These are phyloP conservation scores for Cyclotella atomus DNA, from an alignment of 108 stramenopile species.

Conservation along the genomic window DNA sequence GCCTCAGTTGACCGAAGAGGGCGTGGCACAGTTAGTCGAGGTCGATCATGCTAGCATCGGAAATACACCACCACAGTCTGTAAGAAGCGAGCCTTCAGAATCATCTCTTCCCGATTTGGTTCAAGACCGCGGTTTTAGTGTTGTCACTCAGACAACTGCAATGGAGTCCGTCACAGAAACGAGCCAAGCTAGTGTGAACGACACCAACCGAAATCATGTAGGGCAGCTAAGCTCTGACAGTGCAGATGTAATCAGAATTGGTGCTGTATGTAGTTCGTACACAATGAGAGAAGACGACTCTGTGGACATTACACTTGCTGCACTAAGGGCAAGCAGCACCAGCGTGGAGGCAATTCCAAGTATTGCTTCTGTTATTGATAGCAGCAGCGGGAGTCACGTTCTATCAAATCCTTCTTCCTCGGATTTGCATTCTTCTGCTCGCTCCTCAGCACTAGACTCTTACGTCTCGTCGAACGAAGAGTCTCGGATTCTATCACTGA, in stretches of 20 bases:
- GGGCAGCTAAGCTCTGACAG: conserved; percentile 10
- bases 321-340: conserved; percentile 1
- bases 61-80: conserved; percentile 70
- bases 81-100: conserved; percentile 58
- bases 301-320: background rate
- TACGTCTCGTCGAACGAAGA: background rate
- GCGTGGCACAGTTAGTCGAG: conserved; percentile 72
- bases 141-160: conserved; percentile 32
- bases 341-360: conserved; percentile 11
- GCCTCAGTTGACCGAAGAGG: conserved; percentile 67
- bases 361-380: conserved; percentile 11
- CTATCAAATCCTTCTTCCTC: conserved; percentile 12
- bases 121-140: conserved; percentile 36
- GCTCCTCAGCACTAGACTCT: conserved; percentile 6
- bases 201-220: background rate
- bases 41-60: conserved; percentile 75
- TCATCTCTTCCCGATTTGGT: conserved; percentile 53
- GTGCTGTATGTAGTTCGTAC: background rate
- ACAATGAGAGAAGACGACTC: background rate
- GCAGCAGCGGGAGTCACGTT: conserved; percentile 7
- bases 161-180: conserved; percentile 36
- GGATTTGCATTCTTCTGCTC: conserved; percentile 7
- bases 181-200: conserved; percentile 8
- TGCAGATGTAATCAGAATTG: conserved; percentile 22
- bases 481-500: conserved; percentile 13